Evolutionary conservation across 768 basidiomycete species (phyloP).

Genomic region (Leccinum longicurvipes): DNA sequence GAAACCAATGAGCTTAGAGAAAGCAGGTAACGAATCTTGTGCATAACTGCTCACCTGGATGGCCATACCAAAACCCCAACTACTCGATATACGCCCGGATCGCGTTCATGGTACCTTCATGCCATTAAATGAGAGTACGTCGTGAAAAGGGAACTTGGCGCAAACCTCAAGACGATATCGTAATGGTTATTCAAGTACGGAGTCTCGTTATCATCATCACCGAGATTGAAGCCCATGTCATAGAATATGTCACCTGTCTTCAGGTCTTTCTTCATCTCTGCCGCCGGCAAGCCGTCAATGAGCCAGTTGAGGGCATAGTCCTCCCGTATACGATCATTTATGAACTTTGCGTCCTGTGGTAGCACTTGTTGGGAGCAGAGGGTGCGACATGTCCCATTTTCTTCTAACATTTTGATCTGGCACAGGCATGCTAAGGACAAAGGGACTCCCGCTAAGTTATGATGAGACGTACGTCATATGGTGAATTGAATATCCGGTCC

Average conservation of each 20-base stretch:
- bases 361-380: conserved; percentile 66
- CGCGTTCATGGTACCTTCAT: conserved; percentile 75
- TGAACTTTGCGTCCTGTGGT: conserved; percentile 76
- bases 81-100: conserved; percentile 70
- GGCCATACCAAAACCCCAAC: conserved; percentile 94
- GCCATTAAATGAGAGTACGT: conserved; percentile 8
- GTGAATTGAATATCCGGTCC: conserved; percentile 89
- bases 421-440: conserved; percentile 7
- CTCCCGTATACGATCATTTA: conserved; percentile 88
- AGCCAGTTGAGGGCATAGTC: conserved; percentile 95
- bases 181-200: conserved; percentile 93
- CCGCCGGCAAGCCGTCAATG: conserved; percentile 89
- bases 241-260: conserved; percentile 84
- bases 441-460: neutral
- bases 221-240: conserved; percentile 94
- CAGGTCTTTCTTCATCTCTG: conserved; percentile 84
- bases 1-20: neutral
- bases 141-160: neutral
- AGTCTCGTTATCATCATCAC: conserved; percentile 58
- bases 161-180: conserved; percentile 74
- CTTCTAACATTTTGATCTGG: conserved; percentile 79
- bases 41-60: conserved; percentile 32
- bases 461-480: conserved; percentile 67
- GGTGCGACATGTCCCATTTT: conserved; percentile 69
- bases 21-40: neutral